Evolutionary conservation across 2,329 filamentous ascomycete genomes (phyloP), one percentile per base, ranked within the genome.

Genomic region (Chalaropsis thielavioides): DNA sequence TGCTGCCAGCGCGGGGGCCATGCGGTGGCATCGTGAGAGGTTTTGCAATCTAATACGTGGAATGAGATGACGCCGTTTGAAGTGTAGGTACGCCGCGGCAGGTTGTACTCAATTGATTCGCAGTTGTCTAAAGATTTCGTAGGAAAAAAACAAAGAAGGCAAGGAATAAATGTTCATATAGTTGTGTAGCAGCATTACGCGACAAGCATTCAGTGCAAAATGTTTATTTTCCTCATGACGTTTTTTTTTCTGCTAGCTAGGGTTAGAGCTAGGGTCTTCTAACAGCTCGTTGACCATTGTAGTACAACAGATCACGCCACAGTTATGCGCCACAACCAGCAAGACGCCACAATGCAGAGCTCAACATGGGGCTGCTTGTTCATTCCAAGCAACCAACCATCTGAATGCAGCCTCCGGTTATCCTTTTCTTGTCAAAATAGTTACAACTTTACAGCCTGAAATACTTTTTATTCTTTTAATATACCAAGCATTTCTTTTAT

Each of bases 1-100:
- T 66, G 35, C n/a, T 59, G 7, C 46, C 43, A 15, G 35, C 38
- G 46, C 59, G 64, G 60, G 64, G 49, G 41, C 46, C 51, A 49
- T 63, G 49, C 10, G 61, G 51, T 54, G 49, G 61, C 60, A 63
- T 63, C 19, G 22, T 31, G 51, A 31, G 22, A 15, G 51, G 31
- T 8, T 31, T 31, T 17, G 27, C 13, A 31, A 31, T 15, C 22
- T 35, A 17, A 19, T 27, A 11, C 13, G 27, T 31, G 27, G 51
- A 35, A 31, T 56, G 22, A 56, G 27, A 35, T 49, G 17, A 10
- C n/a, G 22, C 11, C 6, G 19, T 22, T 22, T 11, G 4, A 46
- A 19, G 0, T 49, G 8, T n/a, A 3, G 17, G 22, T 49, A 3
- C 22, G 22, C 13, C 51, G 59, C 27, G 17, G 19, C 5, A 15